Base-by-base conservation (phyloP, 2,329 filamentous ascomycete genomes). In the Claviceps humidiphila region DNA sequence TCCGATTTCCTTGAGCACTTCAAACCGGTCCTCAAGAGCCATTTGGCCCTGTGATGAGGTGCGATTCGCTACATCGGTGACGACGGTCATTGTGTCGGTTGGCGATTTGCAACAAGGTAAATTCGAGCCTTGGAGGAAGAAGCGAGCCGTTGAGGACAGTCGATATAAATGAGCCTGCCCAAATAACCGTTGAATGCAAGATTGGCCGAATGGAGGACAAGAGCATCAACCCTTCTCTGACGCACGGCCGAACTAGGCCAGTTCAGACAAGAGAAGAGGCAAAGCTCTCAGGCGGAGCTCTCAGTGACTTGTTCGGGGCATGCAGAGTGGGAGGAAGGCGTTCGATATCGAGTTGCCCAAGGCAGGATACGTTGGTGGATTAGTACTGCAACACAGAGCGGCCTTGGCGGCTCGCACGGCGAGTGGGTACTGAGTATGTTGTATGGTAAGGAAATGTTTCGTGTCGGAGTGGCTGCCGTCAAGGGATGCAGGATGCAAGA, bases 1-100 rank as follows among this genome's bases (percentile, higher is more conserved):
- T 49, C 93, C 93, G 66, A 98, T 94, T 64, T 98, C 93, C 71
- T 97, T 98, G 66, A 98, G 74, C 52, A 98, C 84, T 70, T 98
- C 91, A 66, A 96, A 98, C 60, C 90, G 84, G 66, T 98, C 93
- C 67, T 96, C 90, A 51, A 98, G 81, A 51, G 82, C 78, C 71
- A 84, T 62, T 71, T 76, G 63, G 66, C 74, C 73, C 52, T 78
- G 74, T 50, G 78, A 73, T 60, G 81, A 78, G 68, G 80, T 80
- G 66, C 86, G 80, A 62, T 83, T 80, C 68, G 84, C 78, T 63
- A 82, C 72, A 64, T 91, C 88, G 68, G 83, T 82, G 64, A 80
- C 77, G 69, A 88, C 81, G 46, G 86, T 87, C 87, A 94, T 94
- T 60, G 44, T 46, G 49, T 64, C 45, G 7, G 20, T 30, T 49